Evolutionary conservation across 352 stramenopile species (phyloP), one percentile per base, ranked within the genome.

Genomic region (Phytophthora uliginosa): DNA sequence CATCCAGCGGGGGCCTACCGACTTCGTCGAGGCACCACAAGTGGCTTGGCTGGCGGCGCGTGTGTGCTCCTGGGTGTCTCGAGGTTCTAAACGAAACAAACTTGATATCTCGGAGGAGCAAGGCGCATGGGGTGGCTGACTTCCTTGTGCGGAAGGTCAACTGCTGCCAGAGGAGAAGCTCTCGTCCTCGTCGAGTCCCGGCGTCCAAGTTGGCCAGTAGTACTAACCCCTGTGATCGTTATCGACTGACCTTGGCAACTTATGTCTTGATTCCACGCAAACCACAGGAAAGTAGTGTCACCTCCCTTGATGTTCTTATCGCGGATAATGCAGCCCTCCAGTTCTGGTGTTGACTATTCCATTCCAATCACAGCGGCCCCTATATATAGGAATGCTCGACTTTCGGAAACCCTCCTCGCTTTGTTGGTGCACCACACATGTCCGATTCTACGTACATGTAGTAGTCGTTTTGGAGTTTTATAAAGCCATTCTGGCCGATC

Each of bases 1-100:
- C 74, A 84, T 82, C 59, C 75, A 88, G 53, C 66, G 33, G 52
- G 51, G 47, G 53, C 17, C 50, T 71, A 63, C 45, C 47, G 58
- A 60, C 38, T 59, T 63, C 9, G 57, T 69, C 59, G 45, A 59
- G 34, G 50, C 31, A 24, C 58, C 59, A 66, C 50, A 26, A 65
- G 38, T 68, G 33, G 4, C 38, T 60, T 66, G 53, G 28, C 34
- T 68, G 42, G 22, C n/a, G 22, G 33, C 18, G 52, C 17, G 15
- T 50, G 28, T 64, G 31, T 64, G 48, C 33, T 50, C 31, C 66
- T 65, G 53, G 17, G 34, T 58, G 61, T 55, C 55, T 68, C 33
- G 52, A 48, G 7, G 31, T 20, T 17, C 28, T 66, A 66, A 60
- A 26, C 48, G 58, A 38, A 63, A 55, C 20, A 56, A 62, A 54